Percentiles rank a stretch among this genome's conserved stretches.
phyloP scores from a whole-genome alignment of 2,329 filamentous ascomycete species.

The Periglandula ipomoeae region DNA sequence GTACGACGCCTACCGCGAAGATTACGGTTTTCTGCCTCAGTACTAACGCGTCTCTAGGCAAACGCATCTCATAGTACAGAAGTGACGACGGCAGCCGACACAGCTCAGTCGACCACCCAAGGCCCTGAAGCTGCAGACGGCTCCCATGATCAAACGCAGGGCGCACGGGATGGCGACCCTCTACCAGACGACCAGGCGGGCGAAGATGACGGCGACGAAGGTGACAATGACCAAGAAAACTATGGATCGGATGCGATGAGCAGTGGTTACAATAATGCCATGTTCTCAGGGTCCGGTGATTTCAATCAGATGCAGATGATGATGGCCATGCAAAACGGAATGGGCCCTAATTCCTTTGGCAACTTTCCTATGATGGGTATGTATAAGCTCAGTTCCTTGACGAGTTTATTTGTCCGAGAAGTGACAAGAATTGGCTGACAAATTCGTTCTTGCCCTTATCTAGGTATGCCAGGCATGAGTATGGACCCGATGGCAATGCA shows the following conservation, averaged over 20 bases:
- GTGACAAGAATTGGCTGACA: not conserved
- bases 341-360: conserved; percentile 45
- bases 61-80: not conserved
- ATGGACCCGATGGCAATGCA: conserved; percentile 76
- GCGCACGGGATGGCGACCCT: not conserved
- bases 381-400: conserved; percentile 23
- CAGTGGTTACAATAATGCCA: conserved; percentile 45
- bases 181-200: conserved; percentile 8
- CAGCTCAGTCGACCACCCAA: not conserved
- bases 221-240: conserved; percentile 21
- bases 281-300: conserved; percentile 51
- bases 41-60: conserved; percentile 1
- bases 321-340: conserved; percentile 67
- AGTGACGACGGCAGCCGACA: not conserved
- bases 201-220: conserved; percentile 15
- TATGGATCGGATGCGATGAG: conserved; percentile 30
- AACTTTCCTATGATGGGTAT: conserved; percentile 79
- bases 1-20: not conserved
- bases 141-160: not conserved
- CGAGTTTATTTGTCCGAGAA: not conserved
- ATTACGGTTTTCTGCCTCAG: not conserved
- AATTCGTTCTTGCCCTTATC: conserved; percentile 18
- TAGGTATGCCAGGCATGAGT: conserved; percentile 72
- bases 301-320: conserved; percentile 74
- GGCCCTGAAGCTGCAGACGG: conserved; percentile 3